Evolutionary conservation across 106 monocot genomes (phyloP).

Genomic region (Allium sativum): DNA sequence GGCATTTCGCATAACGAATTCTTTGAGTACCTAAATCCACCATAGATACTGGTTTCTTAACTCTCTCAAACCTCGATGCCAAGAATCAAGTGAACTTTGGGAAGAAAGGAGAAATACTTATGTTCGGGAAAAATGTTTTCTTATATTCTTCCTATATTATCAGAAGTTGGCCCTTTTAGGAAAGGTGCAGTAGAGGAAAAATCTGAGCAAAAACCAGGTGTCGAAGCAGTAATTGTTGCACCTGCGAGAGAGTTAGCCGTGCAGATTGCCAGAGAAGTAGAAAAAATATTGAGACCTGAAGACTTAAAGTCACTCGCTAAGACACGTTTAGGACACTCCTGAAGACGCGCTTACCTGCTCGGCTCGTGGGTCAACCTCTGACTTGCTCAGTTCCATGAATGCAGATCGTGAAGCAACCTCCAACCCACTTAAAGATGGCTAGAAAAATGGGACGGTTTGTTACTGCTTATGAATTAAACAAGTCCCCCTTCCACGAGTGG

Average conservation of each 20-base stretch:
- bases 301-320: too few relatives aligned
- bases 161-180: constrained; percentile 62
- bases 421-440: too few relatives aligned
- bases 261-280: constrained; percentile 91
- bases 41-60: constrained; percentile 22
- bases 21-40: constrained; percentile 14
- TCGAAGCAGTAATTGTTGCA: constrained; percentile 86
- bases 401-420: too few relatives aligned
- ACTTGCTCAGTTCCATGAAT: too few relatives aligned
- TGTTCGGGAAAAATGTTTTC: constrained; percentile 97
- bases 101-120: constrained; percentile 17
- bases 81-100: constrained; percentile 8
- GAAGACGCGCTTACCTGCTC: too few relatives aligned
- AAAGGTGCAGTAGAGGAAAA: constrained; percentile 13
- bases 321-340: too few relatives aligned
- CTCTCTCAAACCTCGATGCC: constrained; percentile 45
- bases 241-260: constrained; percentile 92
- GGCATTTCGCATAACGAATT: constrained; percentile 22
- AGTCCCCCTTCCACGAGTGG: too few relatives aligned
- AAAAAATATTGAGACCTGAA: constrained; percentile 60
- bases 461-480: too few relatives aligned
- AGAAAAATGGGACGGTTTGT: too few relatives aligned
- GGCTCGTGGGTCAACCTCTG: too few relatives aligned
- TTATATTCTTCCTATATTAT: constrained; percentile 91
- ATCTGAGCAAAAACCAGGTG: constrained; percentile 35